Conservation (phyloP, 257 asterid species). For the Rehmannia glutinosa region DNA sequence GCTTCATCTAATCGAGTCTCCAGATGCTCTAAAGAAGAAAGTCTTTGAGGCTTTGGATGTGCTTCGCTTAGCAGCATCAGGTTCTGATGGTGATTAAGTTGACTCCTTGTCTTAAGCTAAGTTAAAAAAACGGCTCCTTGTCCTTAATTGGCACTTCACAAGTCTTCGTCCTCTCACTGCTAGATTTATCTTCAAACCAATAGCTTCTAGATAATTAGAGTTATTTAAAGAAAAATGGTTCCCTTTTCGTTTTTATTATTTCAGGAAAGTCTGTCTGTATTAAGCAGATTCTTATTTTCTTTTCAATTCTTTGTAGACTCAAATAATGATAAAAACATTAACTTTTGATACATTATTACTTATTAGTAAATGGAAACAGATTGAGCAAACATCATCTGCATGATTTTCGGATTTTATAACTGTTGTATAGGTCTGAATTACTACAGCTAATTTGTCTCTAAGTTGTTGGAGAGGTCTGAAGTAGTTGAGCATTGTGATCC, state of each 20-base stretch:
- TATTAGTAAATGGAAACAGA: no score
- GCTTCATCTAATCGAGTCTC: slow-evolving; percentile 82
- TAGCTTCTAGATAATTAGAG: not conserved
- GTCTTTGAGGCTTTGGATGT: slow-evolving; percentile 78
- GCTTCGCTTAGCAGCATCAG: slow-evolving; percentile 43
- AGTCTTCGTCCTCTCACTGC: not conserved
- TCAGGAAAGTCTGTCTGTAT: not conserved
- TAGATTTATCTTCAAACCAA: not conserved
- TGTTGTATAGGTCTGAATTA: no score
- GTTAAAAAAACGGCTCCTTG: no score
- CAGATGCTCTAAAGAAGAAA: slow-evolving; percentile 77
- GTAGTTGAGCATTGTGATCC: no score
- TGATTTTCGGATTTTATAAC: not conserved
- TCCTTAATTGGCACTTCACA: not conserved
- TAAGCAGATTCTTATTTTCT: not conserved
- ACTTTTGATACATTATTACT: no score
- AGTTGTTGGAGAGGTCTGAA: no score
- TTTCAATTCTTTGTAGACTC: not conserved
- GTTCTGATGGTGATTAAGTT: slow-evolving; percentile 24
- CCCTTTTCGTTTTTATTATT: not conserved
- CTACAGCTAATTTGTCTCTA: no score
- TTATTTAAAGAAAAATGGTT: not conserved
- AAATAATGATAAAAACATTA: not conserved
- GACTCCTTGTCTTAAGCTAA: no score
- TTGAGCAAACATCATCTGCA: not conserved